These are phyloP conservation scores for Friedmanniomyces simplex DNA, from an alignment of 495 filamentous ascomycete species.

Conservation along the genomic window DNA sequence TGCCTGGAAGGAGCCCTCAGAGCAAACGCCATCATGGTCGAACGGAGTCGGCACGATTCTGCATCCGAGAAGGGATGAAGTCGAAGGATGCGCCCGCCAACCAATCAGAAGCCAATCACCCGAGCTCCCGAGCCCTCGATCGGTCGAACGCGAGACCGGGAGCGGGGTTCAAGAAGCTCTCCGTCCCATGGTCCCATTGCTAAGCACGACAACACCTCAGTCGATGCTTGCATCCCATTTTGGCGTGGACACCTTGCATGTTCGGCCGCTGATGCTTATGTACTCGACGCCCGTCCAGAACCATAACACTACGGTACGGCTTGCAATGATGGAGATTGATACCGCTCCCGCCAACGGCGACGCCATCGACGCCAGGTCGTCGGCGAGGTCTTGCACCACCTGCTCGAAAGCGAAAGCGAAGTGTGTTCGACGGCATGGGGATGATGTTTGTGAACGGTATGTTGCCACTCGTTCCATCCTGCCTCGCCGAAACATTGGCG, in stretches of 20 bases:
- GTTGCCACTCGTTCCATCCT: neutral
- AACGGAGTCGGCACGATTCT: neutral
- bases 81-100: neutral
- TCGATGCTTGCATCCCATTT: neutral
- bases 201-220: neutral
- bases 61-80: neutral
- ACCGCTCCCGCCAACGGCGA: neutral
- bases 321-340: conserved; percentile 6
- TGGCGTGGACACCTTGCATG: neutral
- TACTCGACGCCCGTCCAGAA: neutral
- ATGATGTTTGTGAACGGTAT: conserved; percentile 17
- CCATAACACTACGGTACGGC: neutral
- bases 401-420: conserved; percentile 22
- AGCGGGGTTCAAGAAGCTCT: neutral
- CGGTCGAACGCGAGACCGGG: neutral
- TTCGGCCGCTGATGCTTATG: neutral
- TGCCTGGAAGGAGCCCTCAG: neutral
- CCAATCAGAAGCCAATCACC: neutral
- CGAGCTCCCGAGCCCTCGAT: neutral
- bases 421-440: conserved; percentile 5
- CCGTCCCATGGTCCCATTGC: neutral
- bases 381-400: conserved; percentile 8
- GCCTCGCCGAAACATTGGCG: too few relatives aligned
- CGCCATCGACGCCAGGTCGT: neutral
- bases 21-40: neutral